Percentiles rank a stretch among this genome's conserved stretches.
These are phyloP conservation scores for Gliomastix tumulicola DNA, from an alignment of 2,329 filamentous ascomycete genomes.

Conservation along the genomic window DNA sequence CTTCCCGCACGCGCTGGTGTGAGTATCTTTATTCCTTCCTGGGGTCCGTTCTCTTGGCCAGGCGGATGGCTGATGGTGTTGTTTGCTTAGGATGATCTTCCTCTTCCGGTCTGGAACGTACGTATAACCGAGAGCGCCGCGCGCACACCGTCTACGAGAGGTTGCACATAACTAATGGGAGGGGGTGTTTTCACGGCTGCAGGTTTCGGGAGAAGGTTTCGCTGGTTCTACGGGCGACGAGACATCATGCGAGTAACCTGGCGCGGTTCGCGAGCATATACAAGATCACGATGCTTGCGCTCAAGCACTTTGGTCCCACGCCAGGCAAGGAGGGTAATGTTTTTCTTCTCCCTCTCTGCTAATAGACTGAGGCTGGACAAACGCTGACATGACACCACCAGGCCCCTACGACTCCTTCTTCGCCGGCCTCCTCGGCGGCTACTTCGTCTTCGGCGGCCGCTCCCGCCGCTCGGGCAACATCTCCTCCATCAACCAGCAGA, in stretches of 20 bases:
- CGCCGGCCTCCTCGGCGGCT: conserved; percentile 82
- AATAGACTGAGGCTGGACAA: not conserved
- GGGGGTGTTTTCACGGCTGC: too few species aligned
- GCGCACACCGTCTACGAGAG: too few species aligned
- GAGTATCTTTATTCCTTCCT: too few species aligned
- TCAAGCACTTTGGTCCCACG: conserved; percentile 55
- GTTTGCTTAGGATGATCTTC: conserved; percentile 84
- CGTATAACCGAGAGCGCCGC: conserved; percentile 23
- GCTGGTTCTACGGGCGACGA: conserved; percentile 79
- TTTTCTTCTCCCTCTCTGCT: conserved; percentile 1
- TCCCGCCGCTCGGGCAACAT: conserved; percentile 58
- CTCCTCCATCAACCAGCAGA: conserved; percentile 86
- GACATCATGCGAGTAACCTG: conserved; percentile 85
- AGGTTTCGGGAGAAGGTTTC: conserved; percentile 67
- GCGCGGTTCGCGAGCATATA: conserved; percentile 88
- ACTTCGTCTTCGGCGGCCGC: conserved; percentile 76
- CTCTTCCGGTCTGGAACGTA: conserved; percentile 89
- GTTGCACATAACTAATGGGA: too few species aligned
- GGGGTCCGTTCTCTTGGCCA: too few species aligned
- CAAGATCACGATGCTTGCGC: conserved; percentile 71
- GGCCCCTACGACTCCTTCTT: conserved; percentile 78
- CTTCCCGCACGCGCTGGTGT: conserved; percentile 93
- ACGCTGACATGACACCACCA: conserved; percentile 8
- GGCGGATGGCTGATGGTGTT: too few species aligned
- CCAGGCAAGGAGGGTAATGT: conserved; percentile 50